Base-by-base conservation (phyloP, 2,329 filamentous ascomycete genomes). In the Ambrosiella cleistominuta region DNA sequence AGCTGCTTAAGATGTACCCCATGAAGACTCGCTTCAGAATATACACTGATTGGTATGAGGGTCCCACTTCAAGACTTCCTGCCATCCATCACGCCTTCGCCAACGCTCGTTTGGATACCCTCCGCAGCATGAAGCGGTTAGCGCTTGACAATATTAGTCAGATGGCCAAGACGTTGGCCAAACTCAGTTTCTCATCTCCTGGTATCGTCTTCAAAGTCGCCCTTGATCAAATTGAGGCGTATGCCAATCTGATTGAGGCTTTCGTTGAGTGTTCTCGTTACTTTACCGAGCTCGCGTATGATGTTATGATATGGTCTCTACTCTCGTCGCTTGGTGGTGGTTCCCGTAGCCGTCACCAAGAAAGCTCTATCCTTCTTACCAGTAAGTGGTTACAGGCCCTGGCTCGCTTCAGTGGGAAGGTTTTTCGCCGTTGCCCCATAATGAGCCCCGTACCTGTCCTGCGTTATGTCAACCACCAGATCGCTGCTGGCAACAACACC, bases 231-330 rank as follows among this genome's bases (percentile, higher is more conserved):
- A 88, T 96, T 60, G 90, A 98, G 69, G 84, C 86, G 0, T 98
- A 98, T 68, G 86, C 86, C 67, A 98, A 97, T 66, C 78, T 98
- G 61, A 95, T 95, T 59, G 88, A 95, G 62, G 88, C 88, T 4
- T 88, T 98, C 61, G 90, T 97, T 12, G 89, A 96, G 67, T 96
- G 90, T 66, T 89, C 88, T 44, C 85, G 88, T 65, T 96, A 96
- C 68, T 96, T 97, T 64, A 95, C 91, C 1, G 83, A 87, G 57
- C 73, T 98, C 42, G 91, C 88, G 0, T 95, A 95, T 67, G 93
- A 98, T 68, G 87, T 95, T 38, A 75, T 98, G 50, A 86, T 88
- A 2, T 98, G 91, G 89, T 88, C 88, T 17, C 74, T 98, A 50
- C 81, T 98, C 70, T 94, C 82, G 66, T 82, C 81, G 1, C 71